phyloP scores from a whole-genome alignment of 164 flowering plant species.

The Buxus sempervirens region DNA sequence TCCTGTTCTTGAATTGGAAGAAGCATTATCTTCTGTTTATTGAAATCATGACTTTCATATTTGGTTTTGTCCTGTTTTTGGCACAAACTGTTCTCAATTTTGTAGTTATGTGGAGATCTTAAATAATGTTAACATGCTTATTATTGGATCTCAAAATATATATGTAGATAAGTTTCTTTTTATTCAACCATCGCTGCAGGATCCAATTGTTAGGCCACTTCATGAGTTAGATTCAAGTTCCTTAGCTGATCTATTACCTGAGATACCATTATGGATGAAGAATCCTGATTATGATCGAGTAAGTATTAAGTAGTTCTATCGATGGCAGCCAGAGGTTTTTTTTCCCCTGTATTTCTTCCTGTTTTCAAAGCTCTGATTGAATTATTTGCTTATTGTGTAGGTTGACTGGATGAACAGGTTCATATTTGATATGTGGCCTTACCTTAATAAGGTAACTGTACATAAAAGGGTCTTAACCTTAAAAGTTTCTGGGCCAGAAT shows the following conservation, averaged over 20 bases:
- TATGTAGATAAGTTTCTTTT: too few relatives aligned
- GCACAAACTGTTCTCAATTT: not conserved
- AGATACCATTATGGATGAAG: constrained; percentile 80
- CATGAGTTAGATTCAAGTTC: constrained; percentile 44
- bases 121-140: not conserved
- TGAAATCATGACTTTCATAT: not conserved
- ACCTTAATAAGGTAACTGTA: constrained; percentile 60
- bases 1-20: too few relatives aligned
- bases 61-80: not conserved
- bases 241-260: constrained; percentile 50
- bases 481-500: too few relatives aligned
- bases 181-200: constrained; percentile 37
- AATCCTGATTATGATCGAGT: constrained; percentile 82
- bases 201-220: constrained; percentile 47
- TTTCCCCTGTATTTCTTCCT: not conserved
- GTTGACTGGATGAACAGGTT: constrained; percentile 89
- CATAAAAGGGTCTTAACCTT: too few relatives aligned
- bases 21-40: too few relatives aligned
- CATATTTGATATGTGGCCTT: constrained; percentile 72
- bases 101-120: not conserved
- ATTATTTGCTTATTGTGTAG: constrained; percentile 28
- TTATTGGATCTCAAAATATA: not conserved
- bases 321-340: not conserved
- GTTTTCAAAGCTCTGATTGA: not conserved
- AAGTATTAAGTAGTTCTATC: constrained; percentile 9